Conservation (phyloP, 352 stramenopile species). For the Phytophthora palmivora region DNA sequence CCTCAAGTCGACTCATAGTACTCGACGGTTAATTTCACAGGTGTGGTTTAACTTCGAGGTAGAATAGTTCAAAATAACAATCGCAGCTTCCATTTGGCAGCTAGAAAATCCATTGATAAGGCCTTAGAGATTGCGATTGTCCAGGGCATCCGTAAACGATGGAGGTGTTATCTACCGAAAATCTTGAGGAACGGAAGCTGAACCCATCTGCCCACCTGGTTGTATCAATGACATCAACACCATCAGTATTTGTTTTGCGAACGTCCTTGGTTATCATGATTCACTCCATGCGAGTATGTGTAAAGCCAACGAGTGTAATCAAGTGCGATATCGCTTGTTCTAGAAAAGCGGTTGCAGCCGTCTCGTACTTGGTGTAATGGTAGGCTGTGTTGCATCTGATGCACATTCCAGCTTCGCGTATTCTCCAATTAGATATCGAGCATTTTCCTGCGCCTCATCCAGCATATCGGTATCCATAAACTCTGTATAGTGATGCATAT, state of each 20-base stretch:
- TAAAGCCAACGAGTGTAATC: background rate
- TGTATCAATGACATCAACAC: conserved; percentile 3
- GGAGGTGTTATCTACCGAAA: background rate
- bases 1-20: conserved; percentile 10
- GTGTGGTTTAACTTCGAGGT: too few species aligned
- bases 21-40: background rate
- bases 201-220: conserved; percentile 1
- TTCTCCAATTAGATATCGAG: conserved; percentile 63
- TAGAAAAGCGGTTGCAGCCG: conserved; percentile 55
- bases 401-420: conserved; percentile 68
- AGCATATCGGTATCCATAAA: conserved; percentile 75
- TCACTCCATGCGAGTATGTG: background rate
- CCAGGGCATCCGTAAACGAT: too few species aligned
- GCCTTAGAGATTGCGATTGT: too few species aligned
- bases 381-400: conserved; percentile 23
- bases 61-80: background rate
- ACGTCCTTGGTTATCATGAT: background rate
- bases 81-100: background rate
- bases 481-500: conserved; percentile 91
- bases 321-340: background rate
- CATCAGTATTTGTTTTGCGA: too few species aligned
- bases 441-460: conserved; percentile 65
- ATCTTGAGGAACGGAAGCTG: conserved; percentile 3
- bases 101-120: too few species aligned
- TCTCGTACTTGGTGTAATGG: conserved; percentile 16